Base-by-base conservation (phyloP, 1,139 yeast genomes). In the Blastobotrys arbuscula region DNA sequence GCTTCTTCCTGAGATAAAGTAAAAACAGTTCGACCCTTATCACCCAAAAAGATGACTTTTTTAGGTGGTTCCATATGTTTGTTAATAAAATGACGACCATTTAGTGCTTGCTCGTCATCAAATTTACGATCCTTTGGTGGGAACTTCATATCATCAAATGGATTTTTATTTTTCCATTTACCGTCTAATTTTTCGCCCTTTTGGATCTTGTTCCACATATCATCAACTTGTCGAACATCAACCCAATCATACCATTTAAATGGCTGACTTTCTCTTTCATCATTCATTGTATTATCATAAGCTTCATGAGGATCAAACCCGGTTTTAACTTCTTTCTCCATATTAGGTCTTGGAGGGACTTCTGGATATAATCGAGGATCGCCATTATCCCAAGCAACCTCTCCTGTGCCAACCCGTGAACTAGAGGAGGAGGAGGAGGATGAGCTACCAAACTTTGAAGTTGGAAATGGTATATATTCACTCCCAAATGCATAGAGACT, bases 171-270 rank as follows among this genome's bases (percentile, higher is more conserved):
- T 26, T 38, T 45, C 47, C 41, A 49, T 7, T 44, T 45, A 18
- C 55, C 47, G 40, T 43, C 39, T n/a, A 44, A 23, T 37, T 42
- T 16, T n/a, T 44, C 26, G 24, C 45, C 42, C 18, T 28, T 19
- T 44, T 49, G 13, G 38, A 42, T 36, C 9, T 30, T 38, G 15
- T 49, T 50, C 30, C 48, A 52, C 45, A 50, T 48, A 9, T 53
- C 45, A 20, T 55, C 46, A 7, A 56, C 58, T 26, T 54, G 58
- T 9, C 55, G 42, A 19, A 62, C 44, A 47, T 63, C 64, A 16
- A 62, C 53, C 65, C 66, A 63, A 45, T 62, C 61, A 23, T 50
- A 44, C 67, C 67, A 63, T 3, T 49, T 28, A 41, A 63, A 63
- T 3, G 39, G 23, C 40, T 55, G 57, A 5, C 45, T 33, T 1